Conservation (phyloP, 2,329 filamentous ascomycete genomes). For the Raffaelea arxii region DNA sequence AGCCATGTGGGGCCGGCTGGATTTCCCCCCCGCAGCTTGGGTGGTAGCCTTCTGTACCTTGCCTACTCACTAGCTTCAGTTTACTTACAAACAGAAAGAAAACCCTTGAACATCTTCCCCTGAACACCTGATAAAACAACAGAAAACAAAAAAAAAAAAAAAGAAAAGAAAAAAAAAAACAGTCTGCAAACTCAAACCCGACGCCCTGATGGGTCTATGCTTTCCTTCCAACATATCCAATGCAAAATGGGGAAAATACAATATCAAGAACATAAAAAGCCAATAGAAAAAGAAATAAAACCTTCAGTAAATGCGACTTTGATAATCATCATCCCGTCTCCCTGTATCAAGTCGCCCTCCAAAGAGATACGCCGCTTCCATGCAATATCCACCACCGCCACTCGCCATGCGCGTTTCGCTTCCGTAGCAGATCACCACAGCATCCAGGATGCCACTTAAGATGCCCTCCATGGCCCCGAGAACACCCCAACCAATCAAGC, state of each 20-base stretch:
- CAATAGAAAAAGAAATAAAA: too few relatives aligned
- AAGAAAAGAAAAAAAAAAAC: not conserved
- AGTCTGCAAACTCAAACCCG: not conserved
- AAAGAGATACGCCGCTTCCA: constrained; percentile 84
- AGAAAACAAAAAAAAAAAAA: not conserved
- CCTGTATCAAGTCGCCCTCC: constrained; percentile 49
- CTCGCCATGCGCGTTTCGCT: constrained; percentile 68
- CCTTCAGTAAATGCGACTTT: too few relatives aligned
- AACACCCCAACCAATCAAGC: constrained; percentile 90
- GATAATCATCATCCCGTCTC: constrained; percentile 9
- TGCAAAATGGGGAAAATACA: too few relatives aligned
- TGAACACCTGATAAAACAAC: not conserved
- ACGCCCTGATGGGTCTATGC: too few relatives aligned
- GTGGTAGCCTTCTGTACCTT: too few relatives aligned
- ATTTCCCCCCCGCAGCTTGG: too few relatives aligned
- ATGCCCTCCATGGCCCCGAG: constrained; percentile 86
- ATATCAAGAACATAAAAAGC: not conserved
- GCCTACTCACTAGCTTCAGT: not conserved
- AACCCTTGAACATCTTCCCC: not conserved
- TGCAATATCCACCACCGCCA: constrained; percentile 69
- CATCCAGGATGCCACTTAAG: constrained; percentile 77
- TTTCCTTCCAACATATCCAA: too few relatives aligned
- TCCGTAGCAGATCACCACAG: constrained; percentile 85
- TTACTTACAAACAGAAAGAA: too few relatives aligned
- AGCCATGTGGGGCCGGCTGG: too few relatives aligned